Base-by-base conservation (phyloP, 495 filamentous ascomycete species). In the Hypomontagnella monticulosa region DNA sequence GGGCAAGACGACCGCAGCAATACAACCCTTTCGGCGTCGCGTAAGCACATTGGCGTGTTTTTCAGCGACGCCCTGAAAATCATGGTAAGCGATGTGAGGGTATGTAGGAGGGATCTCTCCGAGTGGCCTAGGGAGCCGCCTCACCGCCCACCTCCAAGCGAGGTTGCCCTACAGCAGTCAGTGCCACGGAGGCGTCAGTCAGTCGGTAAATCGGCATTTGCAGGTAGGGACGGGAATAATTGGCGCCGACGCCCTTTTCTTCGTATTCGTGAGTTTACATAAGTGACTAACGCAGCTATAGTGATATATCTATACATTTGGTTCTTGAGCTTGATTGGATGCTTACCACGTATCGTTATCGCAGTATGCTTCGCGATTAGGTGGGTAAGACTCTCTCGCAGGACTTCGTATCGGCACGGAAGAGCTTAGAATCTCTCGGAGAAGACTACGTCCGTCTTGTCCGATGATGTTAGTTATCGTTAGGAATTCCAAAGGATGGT, bases 141-240 rank as follows among this genome's bases (percentile, higher is more conserved):
- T 32, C 34, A 57, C 38, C 41, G 38, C 41, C 53, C 23, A 41
- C 27, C 42, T 33, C 19, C 16, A 12, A 32, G 32, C 44, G 49
- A 27, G 6, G 11, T 57, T 57, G 30, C 27, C 32, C 20, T 12
- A 18, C 33, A 42, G 33, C 33, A 12, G 30, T 30, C 33, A 40
- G 18, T 34, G 32, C 49, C 55, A 51, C 57, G 33, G 46, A 56
- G 19, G 10, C 34, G 48, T 51, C 23, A 6, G 9, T n/a, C n/a
- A 10, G 33, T 64, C 66, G 66, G 66, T 61, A 38, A 69, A 33
- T 69, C 66, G 66, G 66, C 56, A 38, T 33, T 37, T 52, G 18
- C 14, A 15, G 15, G 43, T 4, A 61, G 40, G 64, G 20, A 16
- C 64, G 64, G 64, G 41, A 32, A 58, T 64, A 57, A 14, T 36